Percentiles rank a stretch among this genome's conserved stretches.
Conservation (phyloP, 2,329 filamentous ascomycete genomes). For the Colletotrichum liriopes region DNA sequence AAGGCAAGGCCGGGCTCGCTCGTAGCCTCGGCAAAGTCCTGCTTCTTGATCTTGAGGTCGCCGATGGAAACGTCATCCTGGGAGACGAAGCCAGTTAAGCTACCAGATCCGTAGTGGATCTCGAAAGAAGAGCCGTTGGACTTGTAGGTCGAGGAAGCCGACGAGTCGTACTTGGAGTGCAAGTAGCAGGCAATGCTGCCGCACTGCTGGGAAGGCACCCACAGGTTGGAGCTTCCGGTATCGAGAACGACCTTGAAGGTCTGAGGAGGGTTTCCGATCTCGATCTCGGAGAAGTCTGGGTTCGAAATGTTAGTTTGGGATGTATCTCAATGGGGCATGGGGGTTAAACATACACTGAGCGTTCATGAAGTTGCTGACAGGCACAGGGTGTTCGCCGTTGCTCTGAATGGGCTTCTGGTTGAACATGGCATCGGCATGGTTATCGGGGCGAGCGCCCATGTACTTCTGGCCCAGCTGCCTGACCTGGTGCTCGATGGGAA, state of each 20-base stretch:
- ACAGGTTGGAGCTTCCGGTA: constrained; percentile 98
- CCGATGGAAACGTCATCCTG: constrained; percentile 90
- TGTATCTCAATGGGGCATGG: background rate
- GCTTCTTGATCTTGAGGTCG: constrained; percentile 88
- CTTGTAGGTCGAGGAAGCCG: constrained; percentile 90
- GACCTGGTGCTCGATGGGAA: constrained; percentile 86
- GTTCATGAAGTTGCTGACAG: constrained; percentile 98
- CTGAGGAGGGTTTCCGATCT: constrained; percentile 92
- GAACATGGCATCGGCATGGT: constrained; percentile 84
- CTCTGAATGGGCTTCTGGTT: constrained; percentile 78
- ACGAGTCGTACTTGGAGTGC: constrained; percentile 96
- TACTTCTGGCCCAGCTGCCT: constrained; percentile 95
- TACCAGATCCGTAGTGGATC: constrained; percentile 96
- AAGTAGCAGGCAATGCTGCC: constrained; percentile 98
- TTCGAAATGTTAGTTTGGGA: background rate
- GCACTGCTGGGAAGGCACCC: constrained; percentile 94
- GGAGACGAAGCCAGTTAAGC: constrained; percentile 93
- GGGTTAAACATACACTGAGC: constrained; percentile 86
- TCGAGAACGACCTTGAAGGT: constrained; percentile 98
- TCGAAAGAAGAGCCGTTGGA: constrained; percentile 93
- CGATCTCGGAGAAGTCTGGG: constrained; percentile 97
- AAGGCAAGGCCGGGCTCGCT: constrained; percentile 96
- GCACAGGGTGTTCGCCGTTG: constrained; percentile 82
- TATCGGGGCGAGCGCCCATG: constrained; percentile 83
- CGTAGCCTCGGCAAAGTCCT: constrained; percentile 97